Evolutionary conservation across 1,284 basidiomycete species (phyloP).

Genomic region (Ceratobasidium sp.): DNA sequence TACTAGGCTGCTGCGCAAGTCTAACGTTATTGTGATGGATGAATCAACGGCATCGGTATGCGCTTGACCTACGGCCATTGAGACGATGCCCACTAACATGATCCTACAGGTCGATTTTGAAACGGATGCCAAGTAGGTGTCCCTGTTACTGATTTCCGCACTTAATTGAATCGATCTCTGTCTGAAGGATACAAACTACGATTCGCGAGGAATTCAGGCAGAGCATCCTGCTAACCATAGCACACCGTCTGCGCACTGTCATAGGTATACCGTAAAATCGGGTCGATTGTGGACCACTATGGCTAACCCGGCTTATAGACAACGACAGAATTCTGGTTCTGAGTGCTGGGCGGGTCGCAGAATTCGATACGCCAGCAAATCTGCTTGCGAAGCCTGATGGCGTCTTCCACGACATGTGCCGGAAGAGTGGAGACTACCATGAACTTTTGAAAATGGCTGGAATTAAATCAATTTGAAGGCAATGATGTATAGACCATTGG

Average conservation of each 20-base stretch:
- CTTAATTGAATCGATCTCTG: neutral
- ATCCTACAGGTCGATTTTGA: slow-evolving; percentile 60
- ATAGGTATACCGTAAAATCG: slow-evolving; percentile 3
- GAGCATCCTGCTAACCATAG: slow-evolving; percentile 73
- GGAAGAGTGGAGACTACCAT: slow-evolving; percentile 48
- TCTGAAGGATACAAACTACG: slow-evolving; percentile 69
- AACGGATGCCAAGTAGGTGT: slow-evolving; percentile 49
- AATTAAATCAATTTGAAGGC: neutral
- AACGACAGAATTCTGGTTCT: slow-evolving; percentile 54
- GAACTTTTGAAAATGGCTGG: neutral
- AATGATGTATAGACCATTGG: neutral
- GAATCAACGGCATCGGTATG: slow-evolving; percentile 37
- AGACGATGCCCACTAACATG: slow-evolving; percentile 5
- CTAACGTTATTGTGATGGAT: slow-evolving; percentile 36
- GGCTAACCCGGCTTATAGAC: slow-evolving; percentile 57
- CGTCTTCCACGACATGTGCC: slow-evolving; percentile 51
- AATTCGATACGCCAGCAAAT: slow-evolving; percentile 52
- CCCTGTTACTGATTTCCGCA: neutral
- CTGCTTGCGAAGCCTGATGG: slow-evolving; percentile 51
- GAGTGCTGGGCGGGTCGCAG: slow-evolving; percentile 45
- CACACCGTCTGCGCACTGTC: slow-evolving; percentile 40
- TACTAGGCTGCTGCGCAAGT: slow-evolving; percentile 23
- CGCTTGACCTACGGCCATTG: too few species aligned
- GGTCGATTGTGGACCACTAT: neutral
- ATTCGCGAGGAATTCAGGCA: slow-evolving; percentile 77